These are phyloP conservation scores for Penicillium sumatraense DNA, from an alignment of 2,329 filamentous ascomycete genomes.

Conservation along the genomic window DNA sequence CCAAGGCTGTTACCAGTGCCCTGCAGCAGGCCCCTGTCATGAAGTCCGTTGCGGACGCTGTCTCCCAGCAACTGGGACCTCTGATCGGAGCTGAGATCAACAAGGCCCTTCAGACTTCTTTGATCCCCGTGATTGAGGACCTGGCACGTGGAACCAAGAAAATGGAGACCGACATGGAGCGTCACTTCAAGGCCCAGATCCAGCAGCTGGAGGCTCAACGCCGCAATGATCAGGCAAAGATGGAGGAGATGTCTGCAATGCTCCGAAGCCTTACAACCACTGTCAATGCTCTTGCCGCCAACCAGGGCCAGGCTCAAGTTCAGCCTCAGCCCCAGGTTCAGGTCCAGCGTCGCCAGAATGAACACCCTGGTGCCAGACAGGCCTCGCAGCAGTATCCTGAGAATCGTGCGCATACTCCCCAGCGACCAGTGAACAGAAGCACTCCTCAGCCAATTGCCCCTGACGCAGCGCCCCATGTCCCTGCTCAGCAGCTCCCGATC, in stretches of 20 bases:
- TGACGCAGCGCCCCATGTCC: conserved; percentile 16
- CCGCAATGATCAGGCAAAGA: conserved; percentile 60
- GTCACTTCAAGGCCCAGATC: conserved; percentile 57
- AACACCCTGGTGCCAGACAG: conserved; percentile 21
- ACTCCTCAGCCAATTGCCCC: conserved; percentile 20
- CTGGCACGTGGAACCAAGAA: conserved; percentile 71
- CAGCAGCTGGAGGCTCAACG: conserved; percentile 57
- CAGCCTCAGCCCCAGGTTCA: conserved; percentile 18
- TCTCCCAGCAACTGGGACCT: conserved; percentile 68
- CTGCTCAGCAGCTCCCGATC: conserved; percentile 16
- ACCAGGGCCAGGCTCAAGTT: conserved; percentile 44
- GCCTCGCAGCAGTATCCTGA: conserved; percentile 24
- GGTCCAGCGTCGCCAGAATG: neutral
- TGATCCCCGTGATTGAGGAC: conserved; percentile 69
- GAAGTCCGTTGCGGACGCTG: conserved; percentile 72
- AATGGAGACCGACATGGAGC: conserved; percentile 70
- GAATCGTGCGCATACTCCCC: conserved; percentile 20
- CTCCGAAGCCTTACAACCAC: conserved; percentile 60
- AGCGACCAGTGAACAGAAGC: conserved; percentile 18
- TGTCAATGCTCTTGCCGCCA: conserved; percentile 48
- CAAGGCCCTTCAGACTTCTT: conserved; percentile 62
- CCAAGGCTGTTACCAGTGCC: conserved; percentile 67
- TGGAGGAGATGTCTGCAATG: conserved; percentile 63
- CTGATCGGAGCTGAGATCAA: conserved; percentile 73
- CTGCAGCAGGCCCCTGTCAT: conserved; percentile 76